Evolutionary conservation across 495 filamentous ascomycete species (phyloP).

Genomic region (Hypoxylon intermedium): DNA sequence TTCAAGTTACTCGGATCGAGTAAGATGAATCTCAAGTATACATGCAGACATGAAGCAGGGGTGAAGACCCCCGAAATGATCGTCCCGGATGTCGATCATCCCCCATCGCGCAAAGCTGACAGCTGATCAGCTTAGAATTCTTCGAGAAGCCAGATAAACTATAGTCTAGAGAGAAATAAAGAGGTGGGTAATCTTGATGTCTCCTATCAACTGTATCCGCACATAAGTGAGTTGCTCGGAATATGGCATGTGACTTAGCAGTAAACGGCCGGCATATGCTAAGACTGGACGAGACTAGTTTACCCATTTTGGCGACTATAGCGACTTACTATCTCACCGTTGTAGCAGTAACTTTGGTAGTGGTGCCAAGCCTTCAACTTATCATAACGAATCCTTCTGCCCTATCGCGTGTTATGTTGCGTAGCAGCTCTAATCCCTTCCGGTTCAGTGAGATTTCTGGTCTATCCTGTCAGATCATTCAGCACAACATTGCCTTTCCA

Average conservation of each 20-base stretch:
- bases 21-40: background rate
- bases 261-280: background rate
- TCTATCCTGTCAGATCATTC: slow-evolving; percentile 18
- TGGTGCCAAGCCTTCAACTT: slow-evolving; percentile 15
- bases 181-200: no score
- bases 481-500: slow-evolving; percentile 20
- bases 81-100: slow-evolving; percentile 18
- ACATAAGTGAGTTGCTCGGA: no score
- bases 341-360: slow-evolving; percentile 1
- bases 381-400: slow-evolving; percentile 11
- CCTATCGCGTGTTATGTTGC: slow-evolving; percentile 20
- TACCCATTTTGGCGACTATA: background rate
- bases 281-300: background rate
- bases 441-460: background rate
- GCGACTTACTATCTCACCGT: slow-evolving; percentile 19
- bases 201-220: background rate
- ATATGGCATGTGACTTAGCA: no score
- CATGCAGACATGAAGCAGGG: slow-evolving; percentile 14
- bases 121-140: slow-evolving; percentile 5
- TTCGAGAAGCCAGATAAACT: background rate
- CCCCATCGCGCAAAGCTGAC: background rate
- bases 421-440: slow-evolving; percentile 15
- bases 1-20: slow-evolving; percentile 15
- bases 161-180: background rate
- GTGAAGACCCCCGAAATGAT: slow-evolving; percentile 12